phyloP scores from a whole-genome alignment of 1,139 yeast species.

The Cylindricascospora bacillispora region DNA sequence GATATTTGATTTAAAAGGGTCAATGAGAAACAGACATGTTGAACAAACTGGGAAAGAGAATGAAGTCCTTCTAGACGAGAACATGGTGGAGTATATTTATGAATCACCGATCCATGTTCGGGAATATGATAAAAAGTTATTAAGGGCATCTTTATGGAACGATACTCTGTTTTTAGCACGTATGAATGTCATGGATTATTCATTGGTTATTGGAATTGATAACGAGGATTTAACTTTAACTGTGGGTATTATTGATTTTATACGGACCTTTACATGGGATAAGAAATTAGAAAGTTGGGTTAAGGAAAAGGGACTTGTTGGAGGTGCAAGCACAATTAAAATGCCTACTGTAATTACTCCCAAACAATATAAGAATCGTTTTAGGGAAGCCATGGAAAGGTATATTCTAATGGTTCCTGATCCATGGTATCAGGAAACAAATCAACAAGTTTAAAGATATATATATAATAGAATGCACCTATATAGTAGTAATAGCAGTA shows the following conservation, averaged over 20 bases:
- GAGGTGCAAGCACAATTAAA: conserved; percentile 75
- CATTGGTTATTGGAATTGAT: conserved; percentile 85
- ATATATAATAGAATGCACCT: no score
- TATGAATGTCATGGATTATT: conserved; percentile 98
- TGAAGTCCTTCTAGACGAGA: conserved; percentile 89
- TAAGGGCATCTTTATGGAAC: conserved; percentile 84
- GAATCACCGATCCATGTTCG: conserved; percentile 92
- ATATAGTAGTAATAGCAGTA: no score
- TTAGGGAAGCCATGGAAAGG: conserved; percentile 96
- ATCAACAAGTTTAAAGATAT: conserved; percentile 3
- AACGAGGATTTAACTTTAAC: conserved; percentile 52
- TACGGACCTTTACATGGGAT: conserved; percentile 97
- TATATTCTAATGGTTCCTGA: conserved; percentile 93
- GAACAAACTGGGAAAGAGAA: conserved; percentile 93
- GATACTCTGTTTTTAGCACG: conserved; percentile 90
- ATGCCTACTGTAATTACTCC: conserved; percentile 98
- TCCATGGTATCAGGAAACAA: conserved; percentile 44
- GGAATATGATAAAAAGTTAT: conserved; percentile 76
- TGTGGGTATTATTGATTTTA: conserved; percentile 92
- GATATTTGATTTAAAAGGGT: conserved; percentile 91
- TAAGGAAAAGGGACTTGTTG: conserved; percentile 81
- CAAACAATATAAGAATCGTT: conserved; percentile 81
- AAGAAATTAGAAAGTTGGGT: conserved; percentile 98
- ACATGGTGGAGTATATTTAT: conserved; percentile 94
- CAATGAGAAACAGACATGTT: conserved; percentile 95